A percentile compares a stretch with the other conserved stretches of the same genome.
Conservation (phyloP, 2,329 filamentous ascomycete species). For the Fusarium tupiense region DNA sequence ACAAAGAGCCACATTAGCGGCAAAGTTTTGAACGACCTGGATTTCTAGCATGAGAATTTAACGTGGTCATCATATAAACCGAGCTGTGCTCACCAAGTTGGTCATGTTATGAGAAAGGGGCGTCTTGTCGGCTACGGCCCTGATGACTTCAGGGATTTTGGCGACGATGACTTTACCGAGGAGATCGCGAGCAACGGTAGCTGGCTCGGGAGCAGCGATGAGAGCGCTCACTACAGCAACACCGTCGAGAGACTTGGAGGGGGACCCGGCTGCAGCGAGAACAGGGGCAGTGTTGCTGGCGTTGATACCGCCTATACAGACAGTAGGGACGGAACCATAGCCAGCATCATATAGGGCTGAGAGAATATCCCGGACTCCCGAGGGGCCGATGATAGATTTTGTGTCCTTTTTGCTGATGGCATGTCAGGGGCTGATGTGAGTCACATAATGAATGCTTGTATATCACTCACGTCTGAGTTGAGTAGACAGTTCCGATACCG, state of each 20-base stretch:
- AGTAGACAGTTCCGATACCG: conserved; percentile 89
- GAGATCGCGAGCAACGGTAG: conserved; percentile 69
- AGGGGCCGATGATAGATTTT: conserved; percentile 69
- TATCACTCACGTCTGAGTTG: conserved; percentile 76
- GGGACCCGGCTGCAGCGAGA: conserved; percentile 70
- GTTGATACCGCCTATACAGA: conserved; percentile 92
- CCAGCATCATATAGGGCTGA: conserved; percentile 63
- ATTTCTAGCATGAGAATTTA: neutral
- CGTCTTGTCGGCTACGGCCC: conserved; percentile 67
- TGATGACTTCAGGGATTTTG: conserved; percentile 61
- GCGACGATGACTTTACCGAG: conserved; percentile 59
- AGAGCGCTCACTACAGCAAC: conserved; percentile 92
- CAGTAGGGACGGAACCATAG: conserved; percentile 64
- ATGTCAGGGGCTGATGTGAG: conserved; percentile 2
- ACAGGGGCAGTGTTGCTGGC: conserved; percentile 78
- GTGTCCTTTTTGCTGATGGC: conserved; percentile 80
- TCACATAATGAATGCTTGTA: neutral
- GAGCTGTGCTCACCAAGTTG: conserved; percentile 69
- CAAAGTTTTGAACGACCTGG: conserved; percentile 87
- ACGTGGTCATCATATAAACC: too few species aligned
- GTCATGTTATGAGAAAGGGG: conserved; percentile 97
- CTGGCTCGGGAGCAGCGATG: conserved; percentile 75
- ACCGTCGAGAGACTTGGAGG: conserved; percentile 74
- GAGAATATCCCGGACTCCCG: conserved; percentile 64
- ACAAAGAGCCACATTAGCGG: conserved; percentile 87